Base-by-base conservation (phyloP, 495 filamentous ascomycete species). In the Daldinia concentrica region DNA sequence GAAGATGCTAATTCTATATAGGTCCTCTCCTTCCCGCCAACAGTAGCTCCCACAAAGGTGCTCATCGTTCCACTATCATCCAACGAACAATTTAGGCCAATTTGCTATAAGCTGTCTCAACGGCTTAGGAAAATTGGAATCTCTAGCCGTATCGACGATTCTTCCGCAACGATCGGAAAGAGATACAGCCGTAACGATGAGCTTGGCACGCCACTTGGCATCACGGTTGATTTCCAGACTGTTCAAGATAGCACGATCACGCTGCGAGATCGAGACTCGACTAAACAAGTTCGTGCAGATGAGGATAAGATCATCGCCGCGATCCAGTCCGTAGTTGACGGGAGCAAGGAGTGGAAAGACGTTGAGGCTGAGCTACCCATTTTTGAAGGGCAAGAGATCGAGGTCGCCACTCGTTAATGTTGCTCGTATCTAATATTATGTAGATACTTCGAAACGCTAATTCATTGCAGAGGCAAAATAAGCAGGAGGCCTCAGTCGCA, bases 211-310 rank as follows among this genome's bases (percentile, higher is more conserved):
- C 87, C 90, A 0, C 85, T 92, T 58, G 89, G 89, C 70, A 83
- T 91, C 72, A 93, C 90, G 0, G 79, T 91, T 69, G 90, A 93
- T 78, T 94, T 93, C 83, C 89, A 93, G 81, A 91, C 88, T 26
- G 73, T 93, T 43, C 84, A 92, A 77, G 91, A 93, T 74, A 84
- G 82, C 66, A 87, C 87, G 2, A 81, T 91, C 66, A 94, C 91
- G n/a, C 81, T 94, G 60, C 79, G 91, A 58, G 91, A 93, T 65
- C 85, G 90, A 29, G 90, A 93, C 77, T 86, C 85, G 32, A 94
- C 88, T 19, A 87, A 87, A 73, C 91, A 94, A 79, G 89, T 93
- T 51, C 84, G 91, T 30, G 89, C 89, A 14, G 82, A 83, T 26
- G 80, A 88, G 72, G 85, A 89, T 32, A 86, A 85, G 72, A 88